Base-by-base conservation (phyloP, 2,329 filamentous ascomycete species). In the Aspergillus quadrilineatus region DNA sequence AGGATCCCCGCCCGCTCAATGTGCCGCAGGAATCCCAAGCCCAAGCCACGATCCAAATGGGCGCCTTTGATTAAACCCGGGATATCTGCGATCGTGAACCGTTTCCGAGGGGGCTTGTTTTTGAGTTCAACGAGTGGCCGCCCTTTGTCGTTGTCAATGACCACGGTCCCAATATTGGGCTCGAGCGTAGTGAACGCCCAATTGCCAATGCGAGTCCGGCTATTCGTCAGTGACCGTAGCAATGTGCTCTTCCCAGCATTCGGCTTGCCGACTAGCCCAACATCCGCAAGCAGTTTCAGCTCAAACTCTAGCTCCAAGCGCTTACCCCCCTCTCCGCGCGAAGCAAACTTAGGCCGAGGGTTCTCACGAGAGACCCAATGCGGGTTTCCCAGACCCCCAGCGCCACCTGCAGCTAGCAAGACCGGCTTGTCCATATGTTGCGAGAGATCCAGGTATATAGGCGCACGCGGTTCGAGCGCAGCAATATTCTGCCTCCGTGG, bases 181-280 rank as follows among this genome's bases (percentile, higher is more conserved):
- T 92, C 88, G 7, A 99, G 80, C 0, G 94, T 99, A 3, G 94
- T 99, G 72, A 99, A 99, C 8, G 92, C 93, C 94, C 94, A 99
- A 71, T 89, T 87, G 41, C 94, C 94, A 4, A 99, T 86, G 39
- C 94, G 85, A 1, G 94, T 90, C 58, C 92, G 88, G 70, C 90
- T 95, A 72, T 92, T 92, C 66, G 88, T 96, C 65, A 99, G 78
- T 3, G 92, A 88, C 15, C 94, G 87, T 14, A 97, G 82, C 1
- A 99, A 81, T 0, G 94, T 97, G 70, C 90, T 95, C 76, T 99
- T 99, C 7, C 94, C 94, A 4, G 93, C 94, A 71, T 99, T 99
- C 1, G 94, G 94, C 14, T 97, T 83, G 0, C 94, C 94, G 14
- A 99, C 94, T 2, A 99, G 82, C 0, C 94, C 94, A 6, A 99